Evolutionary conservation across 129 eudicot genomes (phyloP).

Genomic region (Dittrichia graveolens): DNA sequence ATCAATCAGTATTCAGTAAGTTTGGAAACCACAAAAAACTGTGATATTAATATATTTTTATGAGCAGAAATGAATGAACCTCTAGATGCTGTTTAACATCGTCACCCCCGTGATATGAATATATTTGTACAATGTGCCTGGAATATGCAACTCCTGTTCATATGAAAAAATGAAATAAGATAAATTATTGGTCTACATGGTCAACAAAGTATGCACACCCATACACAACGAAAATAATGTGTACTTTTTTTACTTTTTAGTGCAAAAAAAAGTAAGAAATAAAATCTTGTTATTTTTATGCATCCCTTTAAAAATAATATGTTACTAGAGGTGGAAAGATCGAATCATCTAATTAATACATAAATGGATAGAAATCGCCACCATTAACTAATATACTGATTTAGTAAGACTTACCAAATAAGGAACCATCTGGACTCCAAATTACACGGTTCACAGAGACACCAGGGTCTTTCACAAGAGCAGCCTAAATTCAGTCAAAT

Average conservation of each 20-base stretch:
- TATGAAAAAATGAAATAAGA: constrained; percentile 21
- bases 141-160: constrained; percentile 90
- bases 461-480: constrained; percentile 65
- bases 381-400: neutral
- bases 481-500: constrained; percentile 47
- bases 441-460: constrained; percentile 87
- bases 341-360: neutral
- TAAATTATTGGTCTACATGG: neutral
- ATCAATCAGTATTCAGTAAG: constrained; percentile 21
- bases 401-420: constrained; percentile 56
- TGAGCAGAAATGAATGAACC: constrained; percentile 39
- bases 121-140: constrained; percentile 85
- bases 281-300: neutral
- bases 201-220: neutral
- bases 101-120: constrained; percentile 75
- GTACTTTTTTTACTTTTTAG: neutral
- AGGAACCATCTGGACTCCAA: constrained; percentile 85
- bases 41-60: neutral
- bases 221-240: neutral
- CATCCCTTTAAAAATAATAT: neutral
- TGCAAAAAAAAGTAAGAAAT: neutral
- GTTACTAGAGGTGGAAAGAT: neutral
- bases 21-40: neutral
- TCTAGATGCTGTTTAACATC: constrained; percentile 84
- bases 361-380: neutral